Base-by-base conservation (phyloP, 495 filamentous ascomycete species). In the Bacidia rubella region DNA sequence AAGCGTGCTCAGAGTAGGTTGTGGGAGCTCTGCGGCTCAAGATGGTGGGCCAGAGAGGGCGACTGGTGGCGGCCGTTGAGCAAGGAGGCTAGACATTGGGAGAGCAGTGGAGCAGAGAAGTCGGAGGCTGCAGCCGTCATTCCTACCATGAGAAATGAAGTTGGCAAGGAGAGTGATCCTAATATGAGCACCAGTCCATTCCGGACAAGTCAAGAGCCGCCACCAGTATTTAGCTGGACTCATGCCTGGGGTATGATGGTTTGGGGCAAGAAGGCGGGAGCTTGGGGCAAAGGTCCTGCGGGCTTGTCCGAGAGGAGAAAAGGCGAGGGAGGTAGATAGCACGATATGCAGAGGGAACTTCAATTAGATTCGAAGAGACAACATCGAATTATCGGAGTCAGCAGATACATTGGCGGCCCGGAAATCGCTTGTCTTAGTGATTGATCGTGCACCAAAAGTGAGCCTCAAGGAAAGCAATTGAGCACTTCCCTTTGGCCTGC, bases 1-100 rank as follows among this genome's bases (percentile, higher is more conserved):
- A 80, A 82, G 60, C 68, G 84, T 2, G 83, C 81, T 5, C 65
- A 71, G 43, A 82, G 78, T 52, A 66, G 83, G 41, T 57, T 87
- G 11, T 87, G 81, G 82, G 80, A 86, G 65, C 73, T 87, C 60
- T 85, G 81, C 60, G 53, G 55, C 4, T 29, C 24, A n/a, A 51
- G 69, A 57, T 86, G 84, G 83, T 82, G 83, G 64, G 70, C 68
- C 3, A 60, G 80, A 25, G 50, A 65, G 41, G 59, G 74, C 58
- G 50, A 60, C 22, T 73, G 71, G 10, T 85, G 80, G 81, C 71
- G 74, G 62, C 82, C 82, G n/a, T 53, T 86, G 25, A 70, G 76
- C 0, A 45, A 55, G 17, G 76, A 80, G 49, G 69, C 75, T 0
- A 63, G 81, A 27, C 68, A 74, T 35, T 83, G 80, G 81, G 81